phyloP scores from a whole-genome alignment of 768 basidiomycete genomes.

The Kwoniella heveanensis region DNA sequence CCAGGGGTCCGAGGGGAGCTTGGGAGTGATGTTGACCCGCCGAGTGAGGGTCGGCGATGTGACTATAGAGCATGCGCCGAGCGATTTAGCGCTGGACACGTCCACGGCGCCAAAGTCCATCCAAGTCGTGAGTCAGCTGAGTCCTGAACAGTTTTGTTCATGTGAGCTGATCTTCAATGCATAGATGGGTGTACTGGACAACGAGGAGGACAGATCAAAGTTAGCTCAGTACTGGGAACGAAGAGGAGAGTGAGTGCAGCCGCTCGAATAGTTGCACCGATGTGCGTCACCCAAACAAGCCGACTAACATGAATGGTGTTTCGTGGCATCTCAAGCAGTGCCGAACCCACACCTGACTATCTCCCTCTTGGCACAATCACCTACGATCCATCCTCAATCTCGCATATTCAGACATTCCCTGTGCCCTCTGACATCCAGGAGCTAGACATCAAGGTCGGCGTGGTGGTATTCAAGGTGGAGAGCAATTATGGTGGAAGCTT shows the following conservation, averaged over 20 bases:
- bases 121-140: conserved; percentile 64
- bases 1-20: conserved; percentile 71
- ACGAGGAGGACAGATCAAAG: conserved; percentile 68
- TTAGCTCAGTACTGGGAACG: conserved; percentile 60
- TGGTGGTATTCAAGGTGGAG: conserved; percentile 76
- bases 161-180: neutral
- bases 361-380: conserved; percentile 70
- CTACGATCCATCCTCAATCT: conserved; percentile 64
- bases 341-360: conserved; percentile 37
- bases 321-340: neutral
- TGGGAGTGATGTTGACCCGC: conserved; percentile 76
- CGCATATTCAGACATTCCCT: conserved; percentile 78
- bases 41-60: conserved; percentile 66
- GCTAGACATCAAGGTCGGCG: conserved; percentile 77
- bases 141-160: no score
- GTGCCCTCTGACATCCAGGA: conserved; percentile 68
- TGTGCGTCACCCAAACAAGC: no score
- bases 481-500: conserved; percentile 86
- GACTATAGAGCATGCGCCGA: conserved; percentile 83
- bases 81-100: conserved; percentile 78
- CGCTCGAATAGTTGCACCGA: no score
- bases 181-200: conserved; percentile 65
- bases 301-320: no score
- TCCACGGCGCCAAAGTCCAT: conserved; percentile 78
- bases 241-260: conserved; percentile 15